Base-by-base conservation (phyloP, 208 protist species). In the Porcisia hertigi region DNA sequence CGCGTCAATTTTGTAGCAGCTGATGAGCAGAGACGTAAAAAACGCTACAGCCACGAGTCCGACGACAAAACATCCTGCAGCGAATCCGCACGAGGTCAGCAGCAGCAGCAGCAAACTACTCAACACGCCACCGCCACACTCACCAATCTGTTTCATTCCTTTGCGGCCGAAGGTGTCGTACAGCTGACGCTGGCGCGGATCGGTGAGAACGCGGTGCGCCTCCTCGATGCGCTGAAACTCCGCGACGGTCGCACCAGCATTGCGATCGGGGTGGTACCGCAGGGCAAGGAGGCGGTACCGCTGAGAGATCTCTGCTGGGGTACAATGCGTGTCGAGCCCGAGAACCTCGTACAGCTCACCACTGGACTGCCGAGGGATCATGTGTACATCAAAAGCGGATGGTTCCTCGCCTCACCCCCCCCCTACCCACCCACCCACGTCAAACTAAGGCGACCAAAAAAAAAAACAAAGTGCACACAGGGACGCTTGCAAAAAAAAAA, bases 121-220 rank as follows among this genome's bases (percentile, higher is more conserved):
- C 36, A 81, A 34, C 62, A 86, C 64, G 34, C 76, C 79, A 14
- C 63, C 80, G 57, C 79, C 76, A 36, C 76, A 82, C 20, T 77
- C 79, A 43, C 81, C 91, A 45, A 94, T 85, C 54, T 91, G 84
- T 72, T 98, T 88, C 3, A 99, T 77, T 36, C 97, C 97, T 30
- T 99, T 87, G 77, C 98, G 92, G 64, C 98, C 99, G 79, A 98
- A 93, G 65, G 93, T 78, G 81, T 99, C 98, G 85, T 99, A 99
- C 8, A 99, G 79, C 53, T 83, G 71, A 45, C 98, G 88, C 87
- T 99, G 98, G 71, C 99, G 83, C 39, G 75, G 71, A 75, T 99
- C 97, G 43, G 69, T 89, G 18, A 99, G 88, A 18, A 99, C 90
- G 53, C 99, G 97, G 84, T 99, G 99, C 20, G 99, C 99, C 34